These are phyloP conservation scores for Colletotrichum incanum DNA, from an alignment of 2,329 filamentous ascomycete genomes.

Conservation along the genomic window DNA sequence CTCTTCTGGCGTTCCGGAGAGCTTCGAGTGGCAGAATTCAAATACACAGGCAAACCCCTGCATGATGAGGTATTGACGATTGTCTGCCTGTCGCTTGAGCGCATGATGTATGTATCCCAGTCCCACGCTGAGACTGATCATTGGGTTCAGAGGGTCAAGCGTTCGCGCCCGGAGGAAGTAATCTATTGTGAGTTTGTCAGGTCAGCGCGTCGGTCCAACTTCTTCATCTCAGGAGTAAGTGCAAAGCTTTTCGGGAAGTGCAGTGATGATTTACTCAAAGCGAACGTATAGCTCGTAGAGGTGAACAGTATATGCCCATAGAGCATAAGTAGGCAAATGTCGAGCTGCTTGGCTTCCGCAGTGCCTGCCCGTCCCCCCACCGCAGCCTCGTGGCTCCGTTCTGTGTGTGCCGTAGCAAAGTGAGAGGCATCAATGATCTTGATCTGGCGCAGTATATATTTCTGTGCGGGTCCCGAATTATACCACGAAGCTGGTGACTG, in stretches of 20 bases:
- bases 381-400: conserved; percentile 49
- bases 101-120: conserved; percentile 90
- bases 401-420: conserved; percentile 24
- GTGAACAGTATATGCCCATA: conserved; percentile 93
- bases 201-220: neutral
- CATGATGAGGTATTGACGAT: conserved; percentile 88
- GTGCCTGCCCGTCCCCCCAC: conserved; percentile 50
- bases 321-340: conserved; percentile 86
- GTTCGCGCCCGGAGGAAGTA: conserved; percentile 88
- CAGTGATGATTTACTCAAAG: conserved; percentile 74
- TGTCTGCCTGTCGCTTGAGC: conserved; percentile 90
- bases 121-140: conserved; percentile 86
- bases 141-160: conserved; percentile 81
- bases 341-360: conserved; percentile 64
- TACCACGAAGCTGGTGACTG: conserved; percentile 83
- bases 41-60: conserved; percentile 89
- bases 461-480: conserved; percentile 86
- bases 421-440: conserved; percentile 85
- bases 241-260: neutral
- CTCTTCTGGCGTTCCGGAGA: conserved; percentile 56
- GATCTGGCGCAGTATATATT: conserved; percentile 92
- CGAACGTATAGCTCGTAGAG: conserved; percentile 86
- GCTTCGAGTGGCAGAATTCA: conserved; percentile 77
- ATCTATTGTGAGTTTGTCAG: conserved; percentile 58
- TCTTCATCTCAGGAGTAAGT: neutral